Evolutionary conservation across 2,329 filamentous ascomycete species (phyloP), one percentile per base, ranked within the genome.

Genomic region (Niveomyces coronatus): DNA sequence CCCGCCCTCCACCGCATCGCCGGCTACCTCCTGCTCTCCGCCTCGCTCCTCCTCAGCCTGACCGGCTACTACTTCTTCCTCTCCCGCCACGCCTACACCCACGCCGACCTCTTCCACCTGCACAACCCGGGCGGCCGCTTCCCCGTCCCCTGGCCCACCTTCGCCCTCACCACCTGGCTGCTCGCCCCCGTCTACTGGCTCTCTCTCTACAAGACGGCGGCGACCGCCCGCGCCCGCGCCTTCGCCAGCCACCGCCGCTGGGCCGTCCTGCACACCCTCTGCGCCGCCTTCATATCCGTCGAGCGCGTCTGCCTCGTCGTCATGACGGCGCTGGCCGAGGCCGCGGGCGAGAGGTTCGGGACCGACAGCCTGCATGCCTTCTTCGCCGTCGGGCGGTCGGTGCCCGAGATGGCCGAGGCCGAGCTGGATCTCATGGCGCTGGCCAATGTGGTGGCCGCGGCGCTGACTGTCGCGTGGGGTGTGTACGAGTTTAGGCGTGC

Each of bases 1-100:
- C 40, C 40, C 8, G 40, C 16, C 9, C 22, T 38, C 7, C 40
- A 42, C 20, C 34, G 35, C 17, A 17, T 19, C 4, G n/a, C 35
- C 2, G 40, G 40, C 4, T 42, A 42, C 16, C 14, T 24, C 5
- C 17, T 38, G 6, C 24, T 42, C n/a, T 34, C 35, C 10, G 6
- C 31, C 7, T 42, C 40, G 11, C 35, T 38, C 2, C 23, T 42
- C 6, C 40, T 42, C 20, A 31, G 35, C 27, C 19, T 38, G 15
- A 38, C 40, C 1, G 40, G 40, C 14, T 22, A 16, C 20, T 37
- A 26, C 18, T 31, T 42, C 10, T 17, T 37, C 9, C 3, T 26
- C 8, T 19, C 34, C 11, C 30, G 35, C 9, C 6, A 42, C 13
- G 35, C 30, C 3, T 31, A 38, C 11, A 18, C 15, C 2, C 40